Percentiles rank a stretch among this genome's conserved stretches.
phyloP scores from a whole-genome alignment of 805 yeast species.

The Brettanomyces sp. region DNA sequence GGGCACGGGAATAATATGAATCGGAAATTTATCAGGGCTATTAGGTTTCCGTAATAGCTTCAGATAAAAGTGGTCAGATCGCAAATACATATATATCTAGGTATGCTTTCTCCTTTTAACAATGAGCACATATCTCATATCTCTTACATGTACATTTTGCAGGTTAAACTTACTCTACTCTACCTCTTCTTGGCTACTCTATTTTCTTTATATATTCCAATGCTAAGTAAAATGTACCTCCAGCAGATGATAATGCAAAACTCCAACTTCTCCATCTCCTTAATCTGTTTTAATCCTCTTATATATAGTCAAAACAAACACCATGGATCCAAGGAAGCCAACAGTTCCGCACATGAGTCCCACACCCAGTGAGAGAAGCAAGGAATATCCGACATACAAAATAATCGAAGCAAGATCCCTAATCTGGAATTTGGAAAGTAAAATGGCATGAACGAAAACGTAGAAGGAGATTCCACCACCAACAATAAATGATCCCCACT shows the following conservation, averaged over 20 bases:
- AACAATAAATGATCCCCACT: constrained; percentile 82
- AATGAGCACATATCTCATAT: too few relatives aligned
- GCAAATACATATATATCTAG: too few relatives aligned
- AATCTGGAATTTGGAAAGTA: constrained; percentile 59
- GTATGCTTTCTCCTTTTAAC: too few relatives aligned
- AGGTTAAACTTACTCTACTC: too few relatives aligned
- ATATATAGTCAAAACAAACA: constrained; percentile 72
- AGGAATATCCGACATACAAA: constrained; percentile 75
- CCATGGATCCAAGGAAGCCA: constrained; percentile 68
- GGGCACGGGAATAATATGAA: too few relatives aligned
- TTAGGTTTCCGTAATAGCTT: too few relatives aligned
- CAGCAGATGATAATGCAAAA: neutral
- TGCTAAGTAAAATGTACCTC: neutral
- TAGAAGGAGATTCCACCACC: constrained; percentile 87
- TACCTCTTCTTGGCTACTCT: neutral
- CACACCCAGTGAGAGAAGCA: constrained; percentile 56
- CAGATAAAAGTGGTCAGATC: too few relatives aligned
- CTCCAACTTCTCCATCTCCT: neutral
- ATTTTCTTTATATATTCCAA: neutral
- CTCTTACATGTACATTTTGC: too few relatives aligned
- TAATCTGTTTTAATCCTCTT: constrained; percentile 80
- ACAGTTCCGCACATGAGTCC: constrained; percentile 83
- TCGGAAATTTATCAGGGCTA: too few relatives aligned
- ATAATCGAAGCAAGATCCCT: constrained; percentile 71
- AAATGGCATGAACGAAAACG: constrained; percentile 73